Evolutionary conservation across 225 moss, liverwort and hornwort genomes (phyloP).

Genomic region (Sphagnum contortum): DNA sequence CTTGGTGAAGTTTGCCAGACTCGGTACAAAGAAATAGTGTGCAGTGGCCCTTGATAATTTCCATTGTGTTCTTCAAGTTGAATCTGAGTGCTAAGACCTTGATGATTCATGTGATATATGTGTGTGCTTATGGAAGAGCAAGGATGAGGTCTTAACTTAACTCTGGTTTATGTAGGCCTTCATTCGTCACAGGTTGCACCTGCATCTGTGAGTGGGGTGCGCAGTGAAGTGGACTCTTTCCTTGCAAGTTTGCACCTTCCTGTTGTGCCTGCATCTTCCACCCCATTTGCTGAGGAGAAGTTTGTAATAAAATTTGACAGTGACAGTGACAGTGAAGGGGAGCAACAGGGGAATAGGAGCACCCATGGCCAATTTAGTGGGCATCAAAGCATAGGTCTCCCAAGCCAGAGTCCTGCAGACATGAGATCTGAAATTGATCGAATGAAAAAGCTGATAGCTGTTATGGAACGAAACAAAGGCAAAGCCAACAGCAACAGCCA

Average conservation of each 20-base stretch:
- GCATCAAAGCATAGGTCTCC: constrained; percentile 17
- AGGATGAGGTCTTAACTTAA: not conserved
- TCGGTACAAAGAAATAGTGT: not conserved
- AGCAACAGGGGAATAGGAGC: constrained; percentile 26
- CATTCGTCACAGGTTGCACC: constrained; percentile 1
- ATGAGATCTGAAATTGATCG: constrained; percentile 37
- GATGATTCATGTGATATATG: not conserved
- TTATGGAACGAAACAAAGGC: constrained; percentile 43
- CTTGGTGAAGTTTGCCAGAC: too few species aligned
- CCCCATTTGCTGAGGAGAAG: constrained; percentile 22
- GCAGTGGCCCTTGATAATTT: not conserved
- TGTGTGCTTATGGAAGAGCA: not conserved
- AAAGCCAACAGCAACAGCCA: constrained; percentile 22
- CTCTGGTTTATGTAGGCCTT: constrained; percentile 9
- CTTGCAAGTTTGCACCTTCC: constrained; percentile 72
- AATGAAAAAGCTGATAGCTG: constrained; percentile 49
- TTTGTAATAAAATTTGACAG: constrained; percentile 74
- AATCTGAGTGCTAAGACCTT: not conserved
- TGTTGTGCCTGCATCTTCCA: constrained; percentile 16
- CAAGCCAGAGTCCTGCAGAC: constrained; percentile 27
- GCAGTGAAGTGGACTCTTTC: constrained; percentile 52
- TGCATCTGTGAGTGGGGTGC: constrained; percentile 11
- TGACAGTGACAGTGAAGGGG: constrained; percentile 75
- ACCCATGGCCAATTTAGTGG: constrained; percentile 8
- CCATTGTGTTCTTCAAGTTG: not conserved